These are phyloP conservation scores for Heritiera fomes DNA, from an alignment of 345 rosid species.

Conservation along the genomic window DNA sequence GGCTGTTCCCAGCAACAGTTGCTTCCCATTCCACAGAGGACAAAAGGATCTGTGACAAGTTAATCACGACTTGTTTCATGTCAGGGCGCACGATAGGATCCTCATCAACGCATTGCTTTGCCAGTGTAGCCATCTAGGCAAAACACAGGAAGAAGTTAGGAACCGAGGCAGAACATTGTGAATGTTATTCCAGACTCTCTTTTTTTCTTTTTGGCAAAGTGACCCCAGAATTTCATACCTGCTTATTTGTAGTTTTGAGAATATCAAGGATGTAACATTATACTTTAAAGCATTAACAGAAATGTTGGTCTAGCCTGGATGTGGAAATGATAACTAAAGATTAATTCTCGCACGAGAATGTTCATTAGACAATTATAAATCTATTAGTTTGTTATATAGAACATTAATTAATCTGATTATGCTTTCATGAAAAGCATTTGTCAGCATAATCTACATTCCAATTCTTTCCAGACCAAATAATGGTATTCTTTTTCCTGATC, in stretches of 20 bases:
- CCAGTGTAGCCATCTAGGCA: slow-evolving; percentile 78
- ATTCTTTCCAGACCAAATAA: background rate
- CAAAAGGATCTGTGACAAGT: slow-evolving; percentile 82
- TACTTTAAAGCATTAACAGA: background rate
- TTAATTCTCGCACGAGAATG: background rate
- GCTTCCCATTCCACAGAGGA: slow-evolving; percentile 99
- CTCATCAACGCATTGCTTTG: slow-evolving; percentile 94
- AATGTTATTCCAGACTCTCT: background rate
- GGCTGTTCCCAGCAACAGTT: slow-evolving; percentile 95
- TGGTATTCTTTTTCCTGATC: background rate
- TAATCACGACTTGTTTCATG: slow-evolving; percentile 92
- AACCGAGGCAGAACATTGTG: slow-evolving; percentile 6
- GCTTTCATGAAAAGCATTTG: background rate
- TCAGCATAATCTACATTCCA: background rate
- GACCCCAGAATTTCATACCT: background rate
- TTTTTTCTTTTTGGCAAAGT: background rate
- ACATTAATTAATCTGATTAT: background rate
- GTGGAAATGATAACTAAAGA: too few species aligned
- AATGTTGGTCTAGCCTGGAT: background rate
- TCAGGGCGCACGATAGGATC: slow-evolving; percentile 90
- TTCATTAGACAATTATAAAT: background rate
- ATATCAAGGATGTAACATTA: background rate
- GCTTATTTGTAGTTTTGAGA: background rate
- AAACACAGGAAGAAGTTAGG: slow-evolving; percentile 1
- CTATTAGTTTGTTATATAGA: background rate